Evolutionary conservation across 345 rosid genomes (phyloP).

Genomic region (Kernera saxatilis): DNA sequence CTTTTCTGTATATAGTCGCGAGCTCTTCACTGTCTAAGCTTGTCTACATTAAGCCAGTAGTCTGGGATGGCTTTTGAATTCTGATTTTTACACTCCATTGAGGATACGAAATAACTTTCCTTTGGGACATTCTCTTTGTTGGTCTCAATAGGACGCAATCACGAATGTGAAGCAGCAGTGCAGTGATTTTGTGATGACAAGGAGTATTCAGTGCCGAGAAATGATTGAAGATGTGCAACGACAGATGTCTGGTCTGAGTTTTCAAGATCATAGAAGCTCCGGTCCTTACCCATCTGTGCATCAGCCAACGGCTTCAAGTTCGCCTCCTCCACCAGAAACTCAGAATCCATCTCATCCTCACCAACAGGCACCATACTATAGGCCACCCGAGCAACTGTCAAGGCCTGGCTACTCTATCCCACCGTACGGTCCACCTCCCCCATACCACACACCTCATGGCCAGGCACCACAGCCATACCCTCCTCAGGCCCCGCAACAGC

Average conservation of each 20-base stretch:
- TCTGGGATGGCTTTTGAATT: slow-evolving; percentile 3
- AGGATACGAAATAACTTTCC: background rate
- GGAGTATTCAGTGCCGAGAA: slow-evolving; percentile 94
- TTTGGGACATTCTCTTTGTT: slow-evolving; percentile 10
- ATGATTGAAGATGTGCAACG: slow-evolving; percentile 98
- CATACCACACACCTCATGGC: slow-evolving; percentile 47
- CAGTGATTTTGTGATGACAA: slow-evolving; percentile 96
- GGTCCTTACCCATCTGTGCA: slow-evolving; percentile 69
- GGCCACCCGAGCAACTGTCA: slow-evolving; percentile 65
- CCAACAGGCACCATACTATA: slow-evolving; percentile 53
- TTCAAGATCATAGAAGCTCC: slow-evolving; percentile 67
- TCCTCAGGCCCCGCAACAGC: slow-evolving; percentile 56
- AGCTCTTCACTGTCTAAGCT: slow-evolving; percentile 1
- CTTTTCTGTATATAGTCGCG: background rate
- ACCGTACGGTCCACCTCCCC: slow-evolving; percentile 55
- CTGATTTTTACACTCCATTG: background rate
- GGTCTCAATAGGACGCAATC: slow-evolving; percentile 73
- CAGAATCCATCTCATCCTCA: slow-evolving; percentile 43
- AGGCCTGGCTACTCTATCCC: slow-evolving; percentile 51
- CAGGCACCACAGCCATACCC: slow-evolving; percentile 51
- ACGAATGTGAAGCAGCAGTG: slow-evolving; percentile 94
- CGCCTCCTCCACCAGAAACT: slow-evolving; percentile 47
- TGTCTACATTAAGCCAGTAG: slow-evolving; percentile 2
- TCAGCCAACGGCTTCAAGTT: slow-evolving; percentile 46
- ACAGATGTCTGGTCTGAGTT: slow-evolving; percentile 79